These are phyloP conservation scores for Pisolithus thermaeus DNA, from an alignment of 1,284 basidiomycete genomes.

Conservation along the genomic window DNA sequence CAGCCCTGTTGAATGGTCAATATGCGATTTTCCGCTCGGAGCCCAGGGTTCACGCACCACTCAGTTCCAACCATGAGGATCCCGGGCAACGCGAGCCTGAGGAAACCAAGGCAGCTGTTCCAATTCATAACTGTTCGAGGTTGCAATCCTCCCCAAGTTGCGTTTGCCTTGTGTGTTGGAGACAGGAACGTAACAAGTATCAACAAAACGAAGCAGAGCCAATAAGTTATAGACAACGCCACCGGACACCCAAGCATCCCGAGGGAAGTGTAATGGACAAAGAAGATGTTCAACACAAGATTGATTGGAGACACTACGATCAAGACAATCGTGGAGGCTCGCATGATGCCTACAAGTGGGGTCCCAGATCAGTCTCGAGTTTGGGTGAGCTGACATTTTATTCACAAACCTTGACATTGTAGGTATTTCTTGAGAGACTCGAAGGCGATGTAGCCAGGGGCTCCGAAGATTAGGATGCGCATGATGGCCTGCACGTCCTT, in stretches of 20 bases:
- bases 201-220: slow-evolving; percentile 57
- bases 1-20: slow-evolving; percentile 47
- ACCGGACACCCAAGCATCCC: slow-evolving; percentile 60
- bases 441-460: slow-evolving; percentile 70
- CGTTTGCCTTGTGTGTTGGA: slow-evolving; percentile 46
- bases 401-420: slow-evolving; percentile 69
- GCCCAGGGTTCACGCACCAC: slow-evolving; percentile 44
- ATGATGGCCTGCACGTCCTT: slow-evolving; percentile 59
- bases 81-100: slow-evolving; percentile 63
- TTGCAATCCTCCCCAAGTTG: slow-evolving; percentile 61
- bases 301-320: slow-evolving; percentile 59
- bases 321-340: slow-evolving; percentile 60
- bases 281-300: slow-evolving; percentile 48
- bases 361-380: background rate
- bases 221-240: slow-evolving; percentile 64
- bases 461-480: slow-evolving; percentile 56
- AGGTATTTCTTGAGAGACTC: slow-evolving; percentile 75
- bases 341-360: slow-evolving; percentile 56
- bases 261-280: slow-evolving; percentile 57
- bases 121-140: slow-evolving; percentile 40
- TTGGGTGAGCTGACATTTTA: background rate
- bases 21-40: background rate
- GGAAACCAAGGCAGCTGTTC: slow-evolving; percentile 46
- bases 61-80: slow-evolving; percentile 76
- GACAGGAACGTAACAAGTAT: slow-evolving; percentile 44